phyloP scores from a whole-genome alignment of 768 basidiomycete genomes.

The Pleurotus salmoneostramineus region DNA sequence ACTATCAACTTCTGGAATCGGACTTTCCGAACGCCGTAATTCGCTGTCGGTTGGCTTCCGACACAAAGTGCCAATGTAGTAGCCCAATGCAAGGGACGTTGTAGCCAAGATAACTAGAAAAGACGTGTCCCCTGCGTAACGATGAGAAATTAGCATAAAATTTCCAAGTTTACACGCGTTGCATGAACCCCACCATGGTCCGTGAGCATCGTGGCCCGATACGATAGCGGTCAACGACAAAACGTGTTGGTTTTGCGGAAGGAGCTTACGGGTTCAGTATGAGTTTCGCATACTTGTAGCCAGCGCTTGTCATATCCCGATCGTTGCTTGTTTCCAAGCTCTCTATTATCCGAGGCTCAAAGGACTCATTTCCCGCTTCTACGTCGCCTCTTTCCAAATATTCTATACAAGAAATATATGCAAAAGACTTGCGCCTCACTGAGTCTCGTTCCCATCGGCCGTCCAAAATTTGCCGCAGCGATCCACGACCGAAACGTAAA shows the following conservation, averaged over 20 bases:
- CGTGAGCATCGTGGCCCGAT: neutral
- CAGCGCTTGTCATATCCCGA: too few relatives aligned
- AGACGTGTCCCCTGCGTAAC: neutral
- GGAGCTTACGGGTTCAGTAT: neutral
- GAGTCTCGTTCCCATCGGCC: neutral
- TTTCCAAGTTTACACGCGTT: neutral
- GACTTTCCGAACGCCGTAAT: too few relatives aligned
- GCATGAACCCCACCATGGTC: neutral
- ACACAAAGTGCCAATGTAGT: conserved; percentile 29
- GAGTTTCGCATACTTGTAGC: too few relatives aligned
- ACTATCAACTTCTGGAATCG: conserved; percentile 16
- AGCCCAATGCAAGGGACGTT: conserved; percentile 31
- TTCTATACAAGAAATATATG: neutral
- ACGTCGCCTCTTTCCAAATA: too few relatives aligned
- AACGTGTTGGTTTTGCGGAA: neutral
- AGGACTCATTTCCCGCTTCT: too few relatives aligned
- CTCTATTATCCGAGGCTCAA: too few relatives aligned
- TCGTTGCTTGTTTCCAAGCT: too few relatives aligned
- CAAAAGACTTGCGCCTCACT: neutral
- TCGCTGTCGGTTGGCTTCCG: conserved; percentile 5
- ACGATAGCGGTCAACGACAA: neutral
- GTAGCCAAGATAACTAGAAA: neutral
- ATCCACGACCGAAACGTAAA: neutral
- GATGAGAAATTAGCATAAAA: neutral
- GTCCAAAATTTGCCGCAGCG: neutral